Conservation (phyloP, 441 rosid genomes). For the Erodium chrysanthum region DNA sequence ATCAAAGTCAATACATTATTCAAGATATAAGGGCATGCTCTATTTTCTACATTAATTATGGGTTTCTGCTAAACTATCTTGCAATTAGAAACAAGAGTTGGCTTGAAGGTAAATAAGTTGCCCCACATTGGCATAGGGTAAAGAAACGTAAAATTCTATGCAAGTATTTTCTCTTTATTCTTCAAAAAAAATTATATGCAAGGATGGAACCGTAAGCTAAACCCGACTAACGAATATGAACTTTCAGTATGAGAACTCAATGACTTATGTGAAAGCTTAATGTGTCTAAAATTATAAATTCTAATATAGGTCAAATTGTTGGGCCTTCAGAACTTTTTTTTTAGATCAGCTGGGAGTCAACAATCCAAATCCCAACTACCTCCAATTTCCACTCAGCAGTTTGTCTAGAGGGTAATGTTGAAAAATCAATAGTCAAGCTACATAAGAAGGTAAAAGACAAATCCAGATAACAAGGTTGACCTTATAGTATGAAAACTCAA, state of each 20-base stretch:
- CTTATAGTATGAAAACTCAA: neutral
- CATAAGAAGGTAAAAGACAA: neutral
- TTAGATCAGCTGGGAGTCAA: neutral
- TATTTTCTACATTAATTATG: neutral
- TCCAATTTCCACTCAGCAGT: neutral
- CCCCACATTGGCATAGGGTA: neutral
- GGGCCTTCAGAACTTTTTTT: neutral
- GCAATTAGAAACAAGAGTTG: neutral
- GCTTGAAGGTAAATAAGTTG: neutral
- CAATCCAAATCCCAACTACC: neutral
- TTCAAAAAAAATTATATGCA: neutral
- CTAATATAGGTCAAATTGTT: neutral
- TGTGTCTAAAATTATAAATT: neutral
- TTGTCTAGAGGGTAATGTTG: neutral
- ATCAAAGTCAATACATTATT: slow-evolving; percentile 2
- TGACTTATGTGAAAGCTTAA: neutral
- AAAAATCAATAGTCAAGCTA: neutral
- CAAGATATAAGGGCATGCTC: neutral
- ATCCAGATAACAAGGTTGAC: neutral
- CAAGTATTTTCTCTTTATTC: too few species aligned
- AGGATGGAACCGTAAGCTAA: neutral
- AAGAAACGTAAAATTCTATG: neutral
- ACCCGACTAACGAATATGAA: neutral
- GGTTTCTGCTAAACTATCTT: neutral
- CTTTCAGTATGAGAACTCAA: neutral